A percentile compares a stretch with the other conserved stretches of the same genome.
phyloP scores from a whole-genome alignment of 371 early-diverging fungal species.

The Nematocida sp. region DNA sequence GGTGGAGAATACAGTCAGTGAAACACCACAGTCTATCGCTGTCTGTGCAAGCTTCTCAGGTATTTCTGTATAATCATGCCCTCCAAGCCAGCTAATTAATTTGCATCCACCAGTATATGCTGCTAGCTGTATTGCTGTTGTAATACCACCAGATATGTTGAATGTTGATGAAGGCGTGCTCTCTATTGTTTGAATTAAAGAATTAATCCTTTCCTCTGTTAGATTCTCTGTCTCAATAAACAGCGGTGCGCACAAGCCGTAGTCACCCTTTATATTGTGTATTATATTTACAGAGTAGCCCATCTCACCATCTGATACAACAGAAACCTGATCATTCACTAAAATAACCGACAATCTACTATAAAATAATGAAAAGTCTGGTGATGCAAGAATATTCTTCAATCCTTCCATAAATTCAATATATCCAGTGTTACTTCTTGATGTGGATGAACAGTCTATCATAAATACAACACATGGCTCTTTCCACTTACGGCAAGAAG shows the following conservation, averaged over 20 bases:
- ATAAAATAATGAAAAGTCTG: conserved; percentile 37
- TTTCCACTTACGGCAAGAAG: conserved; percentile 53
- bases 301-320: conserved; percentile 44
- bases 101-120: conserved; percentile 53
- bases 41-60: conserved; percentile 2
- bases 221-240: conserved; percentile 50
- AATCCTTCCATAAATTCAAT: conserved; percentile 13
- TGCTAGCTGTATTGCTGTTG: conserved; percentile 29
- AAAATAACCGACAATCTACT: conserved; percentile 27
- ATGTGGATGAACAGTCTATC: conserved; percentile 18
- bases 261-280: conserved; percentile 18
- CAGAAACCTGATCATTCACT: conserved; percentile 8
- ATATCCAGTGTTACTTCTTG: conserved; percentile 17
- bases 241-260: conserved; percentile 37
- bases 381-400: conserved; percentile 20
- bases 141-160: conserved; percentile 1
- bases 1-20: conserved; percentile 10
- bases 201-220: conserved; percentile 35
- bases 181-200: conserved; percentile 14
- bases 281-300: conserved; percentile 25
- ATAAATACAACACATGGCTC: conserved; percentile 45
- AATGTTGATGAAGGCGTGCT: background rate
- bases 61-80: background rate
- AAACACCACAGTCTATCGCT: conserved; percentile 39
- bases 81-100: conserved; percentile 41